Percentiles rank a stretch among this genome's conserved stretches.
Evolutionary conservation across 306 rosid species (phyloP).

Genomic region (Trichosanthes cucumerina): DNA sequence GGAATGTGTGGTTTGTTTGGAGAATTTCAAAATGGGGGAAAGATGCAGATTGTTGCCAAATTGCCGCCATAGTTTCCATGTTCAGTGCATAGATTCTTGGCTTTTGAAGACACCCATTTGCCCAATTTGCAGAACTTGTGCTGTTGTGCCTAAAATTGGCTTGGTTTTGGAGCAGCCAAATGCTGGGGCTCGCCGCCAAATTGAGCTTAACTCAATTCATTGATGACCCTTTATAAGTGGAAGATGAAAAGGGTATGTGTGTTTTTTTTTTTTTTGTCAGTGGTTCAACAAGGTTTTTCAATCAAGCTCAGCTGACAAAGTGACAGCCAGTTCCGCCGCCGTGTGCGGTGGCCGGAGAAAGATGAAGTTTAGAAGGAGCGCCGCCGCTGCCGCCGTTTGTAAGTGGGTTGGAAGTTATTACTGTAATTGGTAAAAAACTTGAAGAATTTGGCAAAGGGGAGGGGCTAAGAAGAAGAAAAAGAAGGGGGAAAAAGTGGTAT

Average conservation of each 20-base stretch:
- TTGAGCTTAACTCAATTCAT: not conserved
- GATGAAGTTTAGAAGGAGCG: not conserved
- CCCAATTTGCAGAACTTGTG: slow-evolving; percentile 35
- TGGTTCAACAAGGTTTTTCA: not conserved
- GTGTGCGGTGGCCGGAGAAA: not conserved
- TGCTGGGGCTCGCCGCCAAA: not conserved
- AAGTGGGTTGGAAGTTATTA: not conserved
- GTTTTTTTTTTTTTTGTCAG: not conserved
- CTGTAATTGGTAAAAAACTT: not conserved
- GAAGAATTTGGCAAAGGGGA: not conserved
- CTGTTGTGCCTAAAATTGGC: slow-evolving; percentile 8
- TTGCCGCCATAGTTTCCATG: slow-evolving; percentile 40
- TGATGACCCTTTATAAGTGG: not conserved
- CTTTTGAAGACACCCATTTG: slow-evolving; percentile 33
- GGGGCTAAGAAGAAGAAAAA: not conserved
- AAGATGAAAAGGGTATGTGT: not conserved
- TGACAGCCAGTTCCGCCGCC: not conserved
- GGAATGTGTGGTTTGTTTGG: slow-evolving; percentile 44
- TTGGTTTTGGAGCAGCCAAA: slow-evolving; percentile 17
- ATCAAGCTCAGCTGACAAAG: not conserved
- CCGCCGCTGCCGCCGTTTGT: not conserved
- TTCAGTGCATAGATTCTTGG: slow-evolving; percentile 37
- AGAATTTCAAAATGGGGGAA: slow-evolving; percentile 32
- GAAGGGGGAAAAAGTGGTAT: not conserved
- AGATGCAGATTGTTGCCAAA: slow-evolving; percentile 37